Evolutionary conservation across 306 rosid genomes (phyloP).

Genomic region (Hippophae tibetana): DNA sequence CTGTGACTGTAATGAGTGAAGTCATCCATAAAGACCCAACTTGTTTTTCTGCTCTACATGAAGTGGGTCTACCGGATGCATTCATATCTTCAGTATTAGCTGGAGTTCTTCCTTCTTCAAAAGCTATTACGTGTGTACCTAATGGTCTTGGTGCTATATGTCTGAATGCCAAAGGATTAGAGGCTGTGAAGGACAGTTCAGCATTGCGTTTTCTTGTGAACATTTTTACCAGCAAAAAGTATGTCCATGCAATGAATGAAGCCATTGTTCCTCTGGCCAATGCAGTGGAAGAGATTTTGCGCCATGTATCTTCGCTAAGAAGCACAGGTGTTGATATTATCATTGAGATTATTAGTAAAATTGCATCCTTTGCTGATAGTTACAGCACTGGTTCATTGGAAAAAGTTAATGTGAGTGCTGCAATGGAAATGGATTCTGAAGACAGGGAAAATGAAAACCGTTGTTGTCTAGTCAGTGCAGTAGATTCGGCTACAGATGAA

Average conservation of each 20-base stretch:
- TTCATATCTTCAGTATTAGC: slow-evolving; percentile 74
- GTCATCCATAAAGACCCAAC: slow-evolving; percentile 96
- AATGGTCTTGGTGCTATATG: slow-evolving; percentile 97
- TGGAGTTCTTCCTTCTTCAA: slow-evolving; percentile 83
- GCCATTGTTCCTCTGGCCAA: slow-evolving; percentile 90
- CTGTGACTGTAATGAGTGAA: slow-evolving; percentile 97
- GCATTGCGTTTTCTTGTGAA: slow-evolving; percentile 74
- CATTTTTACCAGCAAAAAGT: slow-evolving; percentile 75
- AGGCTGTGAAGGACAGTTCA: slow-evolving; percentile 62
- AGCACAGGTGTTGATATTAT: slow-evolving; percentile 83
- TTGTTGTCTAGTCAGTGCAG: slow-evolving; percentile 36
- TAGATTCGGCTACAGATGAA: slow-evolving; percentile 56
- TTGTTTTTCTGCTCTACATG: slow-evolving; percentile 69
- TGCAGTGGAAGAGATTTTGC: slow-evolving; percentile 92
- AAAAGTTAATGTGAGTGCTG: slow-evolving; percentile 49
- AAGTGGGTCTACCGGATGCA: slow-evolving; percentile 88
- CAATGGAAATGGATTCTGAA: slow-evolving; percentile 87
- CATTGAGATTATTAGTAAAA: slow-evolving; percentile 62
- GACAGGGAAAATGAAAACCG: slow-evolving; percentile 46
- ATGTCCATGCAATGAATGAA: slow-evolving; percentile 73
- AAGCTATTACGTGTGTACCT: slow-evolving; percentile 85
- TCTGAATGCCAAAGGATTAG: slow-evolving; percentile 85
- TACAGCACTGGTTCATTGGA: slow-evolving; percentile 40
- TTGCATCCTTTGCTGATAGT: slow-evolving; percentile 55
- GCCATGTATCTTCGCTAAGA: slow-evolving; percentile 83